A percentile compares a stretch with the other conserved stretches of the same genome.
These are phyloP conservation scores for Jacaranda copaia DNA, from an alignment of 257 asterid species.

Conservation along the genomic window DNA sequence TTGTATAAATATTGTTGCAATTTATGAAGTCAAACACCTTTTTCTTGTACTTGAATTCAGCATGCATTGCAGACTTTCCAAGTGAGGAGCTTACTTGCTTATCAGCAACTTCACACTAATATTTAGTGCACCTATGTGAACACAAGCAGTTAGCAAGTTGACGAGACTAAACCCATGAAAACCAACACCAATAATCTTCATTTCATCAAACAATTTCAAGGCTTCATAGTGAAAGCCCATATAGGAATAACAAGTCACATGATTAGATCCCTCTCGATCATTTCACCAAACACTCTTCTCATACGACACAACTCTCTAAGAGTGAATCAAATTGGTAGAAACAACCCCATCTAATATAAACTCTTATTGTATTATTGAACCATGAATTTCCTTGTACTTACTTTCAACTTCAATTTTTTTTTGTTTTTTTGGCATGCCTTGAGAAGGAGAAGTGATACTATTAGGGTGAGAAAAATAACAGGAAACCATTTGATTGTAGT, in stretches of 20 bases:
- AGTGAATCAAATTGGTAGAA: slow-evolving; percentile 41
- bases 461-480: slow-evolving; percentile 28
- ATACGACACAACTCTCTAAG: slow-evolving; percentile 29
- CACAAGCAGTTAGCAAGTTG: slow-evolving; percentile 45
- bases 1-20: no score
- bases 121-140: slow-evolving; percentile 33
- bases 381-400: slow-evolving; percentile 50
- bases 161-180: slow-evolving; percentile 47
- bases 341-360: slow-evolving; percentile 34
- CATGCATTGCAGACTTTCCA: no score
- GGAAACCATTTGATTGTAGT: slow-evolving; percentile 40
- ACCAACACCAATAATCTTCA: slow-evolving; percentile 25
- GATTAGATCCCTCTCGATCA: slow-evolving; percentile 36
- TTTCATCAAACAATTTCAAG: slow-evolving; percentile 38
- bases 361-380: slow-evolving; percentile 36
- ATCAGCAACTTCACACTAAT: slow-evolving; percentile 33
- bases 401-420: not conserved
- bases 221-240: slow-evolving; percentile 40
- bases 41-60: no score
- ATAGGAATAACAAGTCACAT: slow-evolving; percentile 43
- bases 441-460: slow-evolving; percentile 36
- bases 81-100: no score
- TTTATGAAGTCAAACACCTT: no score
- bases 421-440: slow-evolving; percentile 47
- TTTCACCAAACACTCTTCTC: slow-evolving; percentile 45